Percentiles rank a stretch among this genome's conserved stretches.
Evolutionary conservation across 805 yeast species (phyloP).

Genomic region (Nadsonia fulvescens): DNA sequence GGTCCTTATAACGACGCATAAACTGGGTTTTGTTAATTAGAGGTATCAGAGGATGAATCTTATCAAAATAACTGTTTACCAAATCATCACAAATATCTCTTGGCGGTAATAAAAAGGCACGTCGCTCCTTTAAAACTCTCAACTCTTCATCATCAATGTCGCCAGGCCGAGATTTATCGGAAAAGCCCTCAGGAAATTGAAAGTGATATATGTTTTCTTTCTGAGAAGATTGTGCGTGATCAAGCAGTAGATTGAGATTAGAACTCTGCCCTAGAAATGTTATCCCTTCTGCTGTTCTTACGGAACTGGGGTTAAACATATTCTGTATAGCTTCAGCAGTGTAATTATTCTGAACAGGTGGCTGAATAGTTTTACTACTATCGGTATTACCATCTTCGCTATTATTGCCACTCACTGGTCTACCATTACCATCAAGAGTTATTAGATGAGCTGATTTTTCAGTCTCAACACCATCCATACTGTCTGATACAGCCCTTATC

Average conservation of each 20-base stretch:
- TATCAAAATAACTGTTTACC: constrained; percentile 41
- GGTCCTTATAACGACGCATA: constrained; percentile 36
- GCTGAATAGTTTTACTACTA: too few species aligned
- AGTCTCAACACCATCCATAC: too few species aligned
- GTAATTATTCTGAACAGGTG: constrained; percentile 4
- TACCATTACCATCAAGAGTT: too few species aligned
- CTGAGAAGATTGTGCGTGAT: constrained; percentile 24
- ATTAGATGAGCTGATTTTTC: too few species aligned
- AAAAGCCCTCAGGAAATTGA: constrained; percentile 10
- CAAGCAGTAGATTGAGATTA: constrained; percentile 28
- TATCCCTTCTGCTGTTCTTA: constrained; percentile 13
- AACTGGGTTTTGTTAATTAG: constrained; percentile 45
- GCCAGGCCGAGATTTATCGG: constrained; percentile 13
- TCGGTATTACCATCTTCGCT: too few species aligned
- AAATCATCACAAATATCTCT: constrained; percentile 39
- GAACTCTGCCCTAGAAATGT: constrained; percentile 39
- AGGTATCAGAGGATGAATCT: constrained; percentile 53
- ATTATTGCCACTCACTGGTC: too few species aligned
- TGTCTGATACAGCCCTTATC: too few species aligned
- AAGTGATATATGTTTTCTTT: constrained; percentile 27
- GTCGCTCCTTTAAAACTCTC: constrained; percentile 42
- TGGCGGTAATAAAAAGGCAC: constrained; percentile 55
- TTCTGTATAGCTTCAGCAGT: constrained; percentile 1
- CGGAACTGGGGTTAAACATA: constrained; percentile 4
- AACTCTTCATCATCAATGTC: constrained; percentile 40